Base-by-base conservation (phyloP, 441 rosid genomes). In the Euphorbia schlechtendalii region DNA sequence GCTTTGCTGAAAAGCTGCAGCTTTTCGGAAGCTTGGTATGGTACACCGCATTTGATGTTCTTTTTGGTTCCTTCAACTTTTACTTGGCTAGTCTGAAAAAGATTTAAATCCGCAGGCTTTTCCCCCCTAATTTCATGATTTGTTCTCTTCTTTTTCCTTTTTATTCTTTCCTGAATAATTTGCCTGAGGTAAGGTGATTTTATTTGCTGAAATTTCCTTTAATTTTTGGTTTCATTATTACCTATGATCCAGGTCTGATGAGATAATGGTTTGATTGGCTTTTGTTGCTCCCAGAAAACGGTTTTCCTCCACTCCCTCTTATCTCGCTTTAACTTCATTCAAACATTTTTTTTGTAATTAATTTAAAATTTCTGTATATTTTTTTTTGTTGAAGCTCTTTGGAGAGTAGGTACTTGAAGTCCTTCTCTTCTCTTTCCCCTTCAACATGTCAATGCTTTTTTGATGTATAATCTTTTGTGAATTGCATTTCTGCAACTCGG, bases 211-310 rank as follows among this genome's bases (percentile, higher is more conserved):
- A 11, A 24, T 7, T 22, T 53, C 18, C 8, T 18, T 48, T 10
- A 25, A 27, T 61, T 24, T 38, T 30, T 27, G 65, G 36, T 64
- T 73, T 61, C 59, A 64, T 73, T 66, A 60, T 62, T 70, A 64
- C 46, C 57, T 53, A 61, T 27, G 66, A 66, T 66, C 77, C 63
- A 67, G 51, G 41, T 48, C 36, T 72, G 59, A 66, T 41, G 51
- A 67, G 45, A 57, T 62, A n/a, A 27, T 65, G 43, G 25, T 62
- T 71, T 53, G 25, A 53, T 65, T 69, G 73, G 58, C 65, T 55
- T 61, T 43, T 69, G 69, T 53, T 70, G 18, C 61, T 12, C 58
- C 53, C 18, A 58, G 66, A 59, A n/a, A 56, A 18, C 57, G 32
- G 41, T 48, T 59, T 21, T 17, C n/a, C n/a, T n/a, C n/a, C n/a